Evolutionary conservation across 75 land plant genomes (phyloP).

Genomic region (Pseudotsuga menziesii): DNA sequence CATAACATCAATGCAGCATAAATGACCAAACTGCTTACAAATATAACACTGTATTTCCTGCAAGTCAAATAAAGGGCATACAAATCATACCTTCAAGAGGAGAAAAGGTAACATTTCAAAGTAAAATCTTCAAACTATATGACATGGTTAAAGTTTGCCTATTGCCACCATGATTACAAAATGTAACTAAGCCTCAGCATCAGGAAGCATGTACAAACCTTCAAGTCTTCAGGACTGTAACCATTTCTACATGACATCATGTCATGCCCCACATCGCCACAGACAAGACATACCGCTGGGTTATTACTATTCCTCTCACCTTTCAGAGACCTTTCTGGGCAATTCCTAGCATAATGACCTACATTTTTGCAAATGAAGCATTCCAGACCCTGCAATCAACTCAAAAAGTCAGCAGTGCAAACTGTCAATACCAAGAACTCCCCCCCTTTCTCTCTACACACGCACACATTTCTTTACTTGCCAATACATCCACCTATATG

Average conservation of each 20-base stretch:
- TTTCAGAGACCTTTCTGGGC: conserved; percentile 36
- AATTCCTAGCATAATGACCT: conserved; percentile 60
- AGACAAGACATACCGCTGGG: conserved; percentile 39
- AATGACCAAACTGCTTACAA: conserved; percentile 75
- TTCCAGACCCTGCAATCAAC: conserved; percentile 31
- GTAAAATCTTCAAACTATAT: background rate
- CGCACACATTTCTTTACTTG: too few species aligned
- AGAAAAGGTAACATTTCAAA: background rate
- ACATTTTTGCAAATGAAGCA: conserved; percentile 64
- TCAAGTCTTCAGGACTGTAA: conserved; percentile 52
- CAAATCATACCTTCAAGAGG: background rate
- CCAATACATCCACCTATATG: too few species aligned
- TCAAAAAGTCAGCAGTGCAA: too few species aligned
- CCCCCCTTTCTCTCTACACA: too few species aligned
- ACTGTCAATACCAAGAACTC: too few species aligned
- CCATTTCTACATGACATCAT: conserved; percentile 53
- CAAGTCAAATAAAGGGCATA: background rate
- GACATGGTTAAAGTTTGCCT: background rate
- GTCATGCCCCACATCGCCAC: conserved; percentile 71
- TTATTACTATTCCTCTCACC: conserved; percentile 10
- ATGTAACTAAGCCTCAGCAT: background rate
- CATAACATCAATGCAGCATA: conserved; percentile 58
- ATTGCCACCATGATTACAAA: background rate
- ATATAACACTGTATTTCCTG: conserved; percentile 85
- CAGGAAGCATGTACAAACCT: conserved; percentile 29